Evolutionary conservation across 495 filamentous ascomycete genomes (phyloP).

Genomic region (Hypoxylon intermedium): DNA sequence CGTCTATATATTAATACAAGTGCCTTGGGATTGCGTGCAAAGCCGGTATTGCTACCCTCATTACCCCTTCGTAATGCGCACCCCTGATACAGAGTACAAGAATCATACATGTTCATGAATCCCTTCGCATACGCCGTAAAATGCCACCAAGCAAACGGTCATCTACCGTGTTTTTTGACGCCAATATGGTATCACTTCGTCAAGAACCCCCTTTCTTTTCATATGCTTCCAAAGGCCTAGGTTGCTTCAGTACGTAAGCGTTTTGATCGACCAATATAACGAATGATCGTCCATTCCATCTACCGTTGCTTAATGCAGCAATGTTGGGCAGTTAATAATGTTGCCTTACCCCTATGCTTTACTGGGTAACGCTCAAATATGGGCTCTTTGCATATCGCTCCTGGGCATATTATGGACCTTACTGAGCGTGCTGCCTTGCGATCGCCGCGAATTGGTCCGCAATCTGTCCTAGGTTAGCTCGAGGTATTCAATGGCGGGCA

Average conservation of each 20-base stretch:
- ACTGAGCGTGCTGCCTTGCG: conserved; percentile 42
- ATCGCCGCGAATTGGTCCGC: conserved; percentile 51
- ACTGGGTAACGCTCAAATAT: too few species aligned
- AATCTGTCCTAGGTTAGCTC: conserved; percentile 45
- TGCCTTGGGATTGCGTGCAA: not conserved
- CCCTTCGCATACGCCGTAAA: conserved; percentile 26
- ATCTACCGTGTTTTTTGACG: conserved; percentile 21
- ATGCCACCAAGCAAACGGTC: conserved; percentile 32
- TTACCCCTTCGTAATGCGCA: not conserved
- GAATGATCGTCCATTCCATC: conserved; percentile 12
- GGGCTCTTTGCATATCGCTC: too few species aligned
- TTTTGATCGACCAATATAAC: conserved; percentile 15
- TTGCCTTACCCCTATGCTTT: too few species aligned
- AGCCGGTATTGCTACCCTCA: not conserved
- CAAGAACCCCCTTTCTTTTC: conserved; percentile 21
- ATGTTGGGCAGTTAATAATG: too few species aligned
- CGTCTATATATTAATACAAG: conserved; percentile 39
- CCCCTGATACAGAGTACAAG: not conserved
- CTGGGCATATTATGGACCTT: too few species aligned
- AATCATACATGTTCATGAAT: conserved; percentile 32
- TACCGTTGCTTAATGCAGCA: not conserved
- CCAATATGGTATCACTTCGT: conserved; percentile 28
- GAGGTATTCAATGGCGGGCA: conserved; percentile 7
- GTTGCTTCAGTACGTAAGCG: conserved; percentile 11
- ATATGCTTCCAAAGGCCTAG: conserved; percentile 11